Base-by-base conservation (phyloP, 2,329 filamentous ascomycete species). In the Nigrospora osmanthi region DNA sequence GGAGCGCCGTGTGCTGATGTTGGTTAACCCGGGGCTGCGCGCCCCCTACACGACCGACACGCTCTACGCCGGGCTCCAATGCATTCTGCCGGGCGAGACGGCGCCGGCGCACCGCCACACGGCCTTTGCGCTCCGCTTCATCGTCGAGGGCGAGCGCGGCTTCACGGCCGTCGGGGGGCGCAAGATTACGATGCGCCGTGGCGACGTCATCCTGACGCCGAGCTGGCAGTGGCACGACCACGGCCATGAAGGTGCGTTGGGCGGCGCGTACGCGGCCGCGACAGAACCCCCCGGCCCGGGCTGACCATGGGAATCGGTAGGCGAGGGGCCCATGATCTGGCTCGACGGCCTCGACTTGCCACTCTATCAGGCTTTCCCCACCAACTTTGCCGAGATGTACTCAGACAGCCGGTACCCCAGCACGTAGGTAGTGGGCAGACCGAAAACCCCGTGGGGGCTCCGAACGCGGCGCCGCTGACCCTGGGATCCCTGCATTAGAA, bases 181-280 rank as follows among this genome's bases (percentile, higher is more conserved):
- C 4, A 62, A 69, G 15, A 69, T 78, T 28, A 50, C 56, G 3
- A 77, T 79, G 71, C 53, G 65, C 17, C 60, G 65, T 0, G 69
- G 75, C 15, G 75, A 78, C 51, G 72, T 78, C 3, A 74, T 79
- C 35, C 52, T 78, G 3, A 79, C 75, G 0, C 75, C 75, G 0
- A 71, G 67, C 0, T 77, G 74, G 74, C 71, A 76, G 53, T 78
- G 71, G 66, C 73, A 76, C 47, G 74, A 78, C 50, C 74, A 78
- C 46, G 75, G 74, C 13, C 76, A 78, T 38, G 70, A 78, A 17
- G 70, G 73, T 40, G 14, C 1, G 32, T 35, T 3, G 11, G 23
- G 23, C 23, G 23, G 10, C 23, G 23, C 7, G 23, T 28, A 28
- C 10, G 6, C 23, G 23, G 23, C 23, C 5, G 23, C 23, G 23